Evolutionary conservation across 768 basidiomycete species (phyloP).

Genomic region (Termitomyces sp.): DNA sequence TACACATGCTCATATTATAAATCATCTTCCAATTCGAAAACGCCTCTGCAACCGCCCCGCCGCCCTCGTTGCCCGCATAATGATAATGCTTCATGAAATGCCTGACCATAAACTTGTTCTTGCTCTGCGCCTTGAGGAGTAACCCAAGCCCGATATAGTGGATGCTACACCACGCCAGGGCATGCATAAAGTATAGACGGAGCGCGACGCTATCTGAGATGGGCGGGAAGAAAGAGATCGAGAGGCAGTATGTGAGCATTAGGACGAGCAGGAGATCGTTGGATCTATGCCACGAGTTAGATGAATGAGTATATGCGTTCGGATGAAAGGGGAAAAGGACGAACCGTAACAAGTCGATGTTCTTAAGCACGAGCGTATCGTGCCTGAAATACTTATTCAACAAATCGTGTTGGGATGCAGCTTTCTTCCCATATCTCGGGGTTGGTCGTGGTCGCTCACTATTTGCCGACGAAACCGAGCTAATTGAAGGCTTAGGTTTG

Average conservation of each 20-base stretch:
- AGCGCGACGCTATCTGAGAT: slow-evolving; percentile 48
- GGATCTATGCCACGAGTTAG: slow-evolving; percentile 46
- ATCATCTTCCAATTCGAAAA: slow-evolving; percentile 94
- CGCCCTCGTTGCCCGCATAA: slow-evolving; percentile 69
- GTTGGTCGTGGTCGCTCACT: slow-evolving; percentile 13
- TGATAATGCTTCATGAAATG: slow-evolving; percentile 96
- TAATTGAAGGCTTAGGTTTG: slow-evolving; percentile 30
- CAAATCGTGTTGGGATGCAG: slow-evolving; percentile 81
- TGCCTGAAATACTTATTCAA: slow-evolving; percentile 87
- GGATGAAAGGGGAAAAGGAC: background rate
- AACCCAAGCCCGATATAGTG: slow-evolving; percentile 87
- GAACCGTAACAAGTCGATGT: slow-evolving; percentile 84
- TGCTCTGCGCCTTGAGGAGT: slow-evolving; percentile 80
- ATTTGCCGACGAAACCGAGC: slow-evolving; percentile 28
- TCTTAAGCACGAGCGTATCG: slow-evolving; percentile 76
- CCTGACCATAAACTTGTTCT: slow-evolving; percentile 84
- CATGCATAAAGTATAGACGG: slow-evolving; percentile 77
- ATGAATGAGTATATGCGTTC: background rate
- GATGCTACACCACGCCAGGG: slow-evolving; percentile 81
- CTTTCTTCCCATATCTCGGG: slow-evolving; percentile 22
- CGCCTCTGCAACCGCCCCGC: slow-evolving; percentile 86
- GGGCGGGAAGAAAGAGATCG: slow-evolving; percentile 55
- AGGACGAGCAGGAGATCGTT: slow-evolving; percentile 82
- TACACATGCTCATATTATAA: slow-evolving; percentile 90
- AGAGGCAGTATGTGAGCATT: slow-evolving; percentile 64